These are phyloP conservation scores for Hemisphaericaspora nanyangensis DNA, from an alignment of 805 yeast genomes.

Conservation along the genomic window DNA sequence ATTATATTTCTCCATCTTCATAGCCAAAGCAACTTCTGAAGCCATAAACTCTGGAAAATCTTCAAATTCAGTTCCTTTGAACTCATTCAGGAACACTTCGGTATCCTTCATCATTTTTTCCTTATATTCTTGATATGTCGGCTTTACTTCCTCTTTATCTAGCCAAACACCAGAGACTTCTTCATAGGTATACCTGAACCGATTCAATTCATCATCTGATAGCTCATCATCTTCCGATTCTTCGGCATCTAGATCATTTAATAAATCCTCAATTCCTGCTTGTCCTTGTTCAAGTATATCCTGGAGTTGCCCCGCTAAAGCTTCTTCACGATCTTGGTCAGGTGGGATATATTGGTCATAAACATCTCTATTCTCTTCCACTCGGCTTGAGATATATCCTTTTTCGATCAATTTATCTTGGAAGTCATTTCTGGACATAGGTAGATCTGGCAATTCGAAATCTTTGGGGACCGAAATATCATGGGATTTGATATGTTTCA, in stretches of 20 bases:
- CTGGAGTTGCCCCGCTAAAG: constrained; percentile 10
- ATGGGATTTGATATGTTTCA: not conserved
- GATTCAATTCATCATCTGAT: constrained; percentile 4
- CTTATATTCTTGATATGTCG: constrained; percentile 1
- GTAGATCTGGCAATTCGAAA: not conserved
- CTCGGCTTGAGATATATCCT: constrained; percentile 4
- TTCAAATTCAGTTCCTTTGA: constrained; percentile 54
- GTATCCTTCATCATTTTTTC: not conserved
- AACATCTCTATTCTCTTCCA: constrained; percentile 11
- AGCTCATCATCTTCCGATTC: not conserved
- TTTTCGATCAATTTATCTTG: constrained; percentile 9
- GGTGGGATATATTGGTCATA: too few relatives aligned
- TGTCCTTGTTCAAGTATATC: constrained; percentile 4
- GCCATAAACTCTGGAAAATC: constrained; percentile 54
- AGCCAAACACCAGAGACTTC: constrained; percentile 9
- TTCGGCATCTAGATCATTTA: constrained; percentile 1
- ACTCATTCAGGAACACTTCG: constrained; percentile 2
- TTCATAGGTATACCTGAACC: constrained; percentile 4
- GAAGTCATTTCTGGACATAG: constrained; percentile 7
- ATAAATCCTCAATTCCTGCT: not conserved
- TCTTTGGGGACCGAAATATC: not conserved
- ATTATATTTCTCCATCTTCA: constrained; percentile 8
- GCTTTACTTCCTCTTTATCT: constrained; percentile 15
- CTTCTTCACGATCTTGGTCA: constrained; percentile 15
- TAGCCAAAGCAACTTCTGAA: constrained; percentile 7